A percentile compares a stretch with the other conserved stretches of the same genome.
phyloP scores from a whole-genome alignment of 164 flowering plant genomes.

The Vitis riparia region DNA sequence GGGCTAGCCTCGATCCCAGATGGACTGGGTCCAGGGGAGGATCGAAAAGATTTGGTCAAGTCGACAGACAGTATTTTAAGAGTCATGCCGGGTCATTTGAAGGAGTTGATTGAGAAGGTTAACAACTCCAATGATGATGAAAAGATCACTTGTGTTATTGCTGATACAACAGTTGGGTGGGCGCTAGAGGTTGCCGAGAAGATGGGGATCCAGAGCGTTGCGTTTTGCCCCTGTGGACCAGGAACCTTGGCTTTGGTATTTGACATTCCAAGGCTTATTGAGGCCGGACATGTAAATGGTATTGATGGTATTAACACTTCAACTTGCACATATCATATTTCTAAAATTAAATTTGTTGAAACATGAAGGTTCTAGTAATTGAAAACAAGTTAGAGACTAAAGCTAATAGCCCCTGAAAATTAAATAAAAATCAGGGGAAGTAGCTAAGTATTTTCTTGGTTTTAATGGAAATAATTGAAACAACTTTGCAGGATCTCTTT shows the following conservation, averaged over 20 bases:
- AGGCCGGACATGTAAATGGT: slow-evolving; percentile 15
- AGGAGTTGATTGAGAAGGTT: slow-evolving; percentile 13
- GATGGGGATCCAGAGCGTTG: slow-evolving; percentile 20
- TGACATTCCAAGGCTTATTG: slow-evolving; percentile 23
- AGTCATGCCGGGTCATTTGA: slow-evolving; percentile 16
- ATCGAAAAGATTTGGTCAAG: neutral
- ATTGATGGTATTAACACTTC: slow-evolving; percentile 8
- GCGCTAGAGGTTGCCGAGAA: slow-evolving; percentile 23
- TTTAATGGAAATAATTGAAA: neutral
- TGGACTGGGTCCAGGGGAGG: slow-evolving; percentile 13
- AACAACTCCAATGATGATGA: slow-evolving; percentile 1
- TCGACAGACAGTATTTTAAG: neutral
- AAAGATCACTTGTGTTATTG: slow-evolving; percentile 27
- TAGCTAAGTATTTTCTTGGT: neutral
- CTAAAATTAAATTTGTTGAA: no score
- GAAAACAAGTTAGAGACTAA: no score
- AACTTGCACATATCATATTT: no score
- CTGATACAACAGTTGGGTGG: slow-evolving; percentile 23
- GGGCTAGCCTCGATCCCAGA: slow-evolving; percentile 19
- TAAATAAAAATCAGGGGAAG: no score
- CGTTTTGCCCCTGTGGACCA: slow-evolving; percentile 13
- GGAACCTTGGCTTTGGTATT: slow-evolving; percentile 6
- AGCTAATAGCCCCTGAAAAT: no score
- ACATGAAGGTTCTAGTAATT: no score
- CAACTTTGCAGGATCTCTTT: slow-evolving; percentile 10